Conservation (phyloP, 192 early-diverging fungal genomes). For the Phycomyces nitens region DNA sequence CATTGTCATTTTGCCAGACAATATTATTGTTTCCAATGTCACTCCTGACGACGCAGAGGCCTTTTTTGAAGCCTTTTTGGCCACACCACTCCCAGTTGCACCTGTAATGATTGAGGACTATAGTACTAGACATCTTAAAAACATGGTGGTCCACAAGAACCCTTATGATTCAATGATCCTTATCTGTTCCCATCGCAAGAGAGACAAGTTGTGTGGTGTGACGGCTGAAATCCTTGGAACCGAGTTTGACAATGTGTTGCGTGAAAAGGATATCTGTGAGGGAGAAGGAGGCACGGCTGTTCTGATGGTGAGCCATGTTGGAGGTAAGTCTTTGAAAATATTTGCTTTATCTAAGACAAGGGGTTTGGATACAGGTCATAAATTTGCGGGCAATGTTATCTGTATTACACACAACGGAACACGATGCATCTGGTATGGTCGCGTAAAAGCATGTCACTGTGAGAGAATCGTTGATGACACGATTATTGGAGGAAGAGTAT, state of each 20-base stretch:
- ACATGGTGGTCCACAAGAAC: constrained; percentile 31
- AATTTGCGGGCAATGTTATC: constrained; percentile 60
- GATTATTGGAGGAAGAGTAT: constrained; percentile 43
- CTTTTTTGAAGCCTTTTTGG: constrained; percentile 44
- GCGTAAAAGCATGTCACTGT: constrained; percentile 51
- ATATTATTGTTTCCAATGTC: constrained; percentile 51
- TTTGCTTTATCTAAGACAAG: too few relatives aligned
- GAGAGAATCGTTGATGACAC: constrained; percentile 50
- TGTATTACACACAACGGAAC: constrained; percentile 42
- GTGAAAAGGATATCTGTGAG: constrained; percentile 45
- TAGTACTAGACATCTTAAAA: constrained; percentile 1
- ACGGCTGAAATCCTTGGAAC: constrained; percentile 47
- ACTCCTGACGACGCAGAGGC: constrained; percentile 34
- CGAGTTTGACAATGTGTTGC: constrained; percentile 48
- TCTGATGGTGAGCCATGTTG: constrained; percentile 52
- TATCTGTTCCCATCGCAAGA: constrained; percentile 54
- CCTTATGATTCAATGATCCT: constrained; percentile 43
- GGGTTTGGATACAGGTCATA: too few relatives aligned
- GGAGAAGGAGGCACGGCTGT: constrained; percentile 41
- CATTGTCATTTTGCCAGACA: constrained; percentile 49
- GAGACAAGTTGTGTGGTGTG: constrained; percentile 57
- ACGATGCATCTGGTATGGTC: constrained; percentile 58
- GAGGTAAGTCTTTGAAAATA: constrained; percentile 41
- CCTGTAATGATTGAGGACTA: not conserved
- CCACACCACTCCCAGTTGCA: constrained; percentile 17